Evolutionary conservation across 805 yeast genomes (phyloP).

Genomic region (Maudiozyma turicensis): DNA sequence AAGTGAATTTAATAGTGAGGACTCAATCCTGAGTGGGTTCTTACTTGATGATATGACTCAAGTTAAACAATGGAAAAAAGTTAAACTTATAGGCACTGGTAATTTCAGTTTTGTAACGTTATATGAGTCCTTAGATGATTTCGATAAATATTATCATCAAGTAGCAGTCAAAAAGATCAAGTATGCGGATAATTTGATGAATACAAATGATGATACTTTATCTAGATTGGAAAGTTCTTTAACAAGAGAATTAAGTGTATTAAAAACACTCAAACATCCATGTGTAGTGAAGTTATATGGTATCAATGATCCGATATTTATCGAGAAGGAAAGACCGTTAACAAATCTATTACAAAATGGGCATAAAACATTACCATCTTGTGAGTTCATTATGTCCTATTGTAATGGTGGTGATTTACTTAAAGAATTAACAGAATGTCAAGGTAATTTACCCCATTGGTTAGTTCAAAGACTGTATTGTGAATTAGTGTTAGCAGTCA

Average conservation of each 20-base stretch:
- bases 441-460: slow-evolving; percentile 36
- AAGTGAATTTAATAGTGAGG: slow-evolving; percentile 3
- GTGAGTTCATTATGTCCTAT: slow-evolving; percentile 57
- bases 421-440: slow-evolving; percentile 40
- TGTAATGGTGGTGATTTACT: slow-evolving; percentile 82
- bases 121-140: slow-evolving; percentile 29
- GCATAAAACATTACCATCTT: slow-evolving; percentile 25
- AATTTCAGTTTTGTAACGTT: slow-evolving; percentile 57
- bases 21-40: slow-evolving; percentile 14
- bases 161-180: slow-evolving; percentile 68
- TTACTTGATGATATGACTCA: slow-evolving; percentile 9
- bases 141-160: slow-evolving; percentile 6
- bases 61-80: slow-evolving; percentile 27
- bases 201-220: slow-evolving; percentile 35
- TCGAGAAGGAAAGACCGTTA: slow-evolving; percentile 22
- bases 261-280: slow-evolving; percentile 53
- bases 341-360: slow-evolving; percentile 20
- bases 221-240: slow-evolving; percentile 52
- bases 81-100: slow-evolving; percentile 50
- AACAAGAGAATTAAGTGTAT: slow-evolving; percentile 63
- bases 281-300: slow-evolving; percentile 57
- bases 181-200: slow-evolving; percentile 28
- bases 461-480: slow-evolving; percentile 55
- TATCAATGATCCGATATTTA: slow-evolving; percentile 21
- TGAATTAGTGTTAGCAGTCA: slow-evolving; percentile 61